These are phyloP conservation scores for Lomentospora prolificans DNA, from an alignment of 2,329 filamentous ascomycete species.

Conservation along the genomic window DNA sequence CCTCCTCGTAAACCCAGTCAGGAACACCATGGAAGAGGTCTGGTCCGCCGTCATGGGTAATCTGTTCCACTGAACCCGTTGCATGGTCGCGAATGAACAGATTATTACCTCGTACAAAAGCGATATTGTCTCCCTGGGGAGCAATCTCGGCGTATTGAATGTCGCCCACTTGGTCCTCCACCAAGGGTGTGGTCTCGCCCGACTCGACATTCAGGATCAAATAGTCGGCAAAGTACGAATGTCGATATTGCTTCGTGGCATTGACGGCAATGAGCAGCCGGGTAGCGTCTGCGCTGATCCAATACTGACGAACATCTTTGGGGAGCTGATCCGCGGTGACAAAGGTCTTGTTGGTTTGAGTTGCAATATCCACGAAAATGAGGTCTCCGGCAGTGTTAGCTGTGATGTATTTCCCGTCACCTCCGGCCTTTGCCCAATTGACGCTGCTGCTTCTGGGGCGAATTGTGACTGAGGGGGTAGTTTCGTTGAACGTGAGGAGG, in stretches of 20 bases:
- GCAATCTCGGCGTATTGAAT: conserved; percentile 59
- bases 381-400: conserved; percentile 39
- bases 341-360: conserved; percentile 42
- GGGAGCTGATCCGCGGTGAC: conserved; percentile 49
- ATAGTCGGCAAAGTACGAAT: conserved; percentile 61
- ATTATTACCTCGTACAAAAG: conserved; percentile 59
- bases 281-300: conserved; percentile 49
- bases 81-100: conserved; percentile 36
- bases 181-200: conserved; percentile 43
- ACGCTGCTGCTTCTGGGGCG: conserved; percentile 36
- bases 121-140: conserved; percentile 47
- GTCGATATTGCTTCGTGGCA: conserved; percentile 57
- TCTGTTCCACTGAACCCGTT: conserved; percentile 41
- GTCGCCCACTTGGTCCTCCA: conserved; percentile 49
- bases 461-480: conserved; percentile 36
- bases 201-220: conserved; percentile 51
- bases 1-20: conserved; percentile 75
- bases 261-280: conserved; percentile 55
- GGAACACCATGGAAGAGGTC: conserved; percentile 56
- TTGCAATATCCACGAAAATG: conserved; percentile 51
- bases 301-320: conserved; percentile 44
- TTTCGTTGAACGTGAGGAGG: conserved; percentile 51
- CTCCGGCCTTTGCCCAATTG: conserved; percentile 47
- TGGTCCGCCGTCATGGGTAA: conserved; percentile 49
- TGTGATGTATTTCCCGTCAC: conserved; percentile 54